Evolutionary conservation across 768 basidiomycete species (phyloP), one percentile per base, ranked within the genome.

Genomic region (Trametes cinnabarina): DNA sequence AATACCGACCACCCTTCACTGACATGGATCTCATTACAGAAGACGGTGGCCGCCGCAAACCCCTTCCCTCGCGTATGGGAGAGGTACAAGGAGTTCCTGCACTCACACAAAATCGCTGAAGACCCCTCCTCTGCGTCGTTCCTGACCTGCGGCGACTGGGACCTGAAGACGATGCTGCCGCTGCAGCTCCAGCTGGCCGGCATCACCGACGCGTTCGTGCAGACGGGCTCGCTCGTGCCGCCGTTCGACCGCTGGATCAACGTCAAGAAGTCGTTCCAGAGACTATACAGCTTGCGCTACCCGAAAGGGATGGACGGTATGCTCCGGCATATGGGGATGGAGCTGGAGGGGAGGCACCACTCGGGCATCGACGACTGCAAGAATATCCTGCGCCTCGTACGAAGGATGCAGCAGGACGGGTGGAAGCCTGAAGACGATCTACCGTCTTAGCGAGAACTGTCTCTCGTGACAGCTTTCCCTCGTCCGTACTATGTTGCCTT

Each of bases 351-450:
- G 14, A 65, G 68, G 39, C 67, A 71, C 34, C 70, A 71, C 30
- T 69, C 68, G 23, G 70, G 70, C 3, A 71, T 71, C 32, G 70
- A 71, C 48, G 70, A 71, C 57, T 71, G 70, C 58, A 66, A 47
- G 58, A 71, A 71, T 51, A 68, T 71, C 51, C 40, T 69, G 57
- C 60, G 66, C 28, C 65, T 71, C 35, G 61, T 66, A 10, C 58
- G 59, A 40, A 63, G 47, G 49, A 60, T 71, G 63, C 55, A 53
- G n/a, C 53, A 47, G 30, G 58, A 58, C 6, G 70, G 70, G 10
- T 71, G 70, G 70, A 63, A 59, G 30, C 68, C 68, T 8, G 25
- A 56, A 23, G n/a, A 34, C 28, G 59, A 60, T 15, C 37, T 39
- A 15, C 37, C 37, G n/a, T 39, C 39, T 56, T 11, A 3, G 20